Percentiles rank a stretch among this genome's conserved stretches.
These are phyloP conservation scores for Carpinus fangiana DNA, from an alignment of 306 rosid genomes.

Conservation along the genomic window DNA sequence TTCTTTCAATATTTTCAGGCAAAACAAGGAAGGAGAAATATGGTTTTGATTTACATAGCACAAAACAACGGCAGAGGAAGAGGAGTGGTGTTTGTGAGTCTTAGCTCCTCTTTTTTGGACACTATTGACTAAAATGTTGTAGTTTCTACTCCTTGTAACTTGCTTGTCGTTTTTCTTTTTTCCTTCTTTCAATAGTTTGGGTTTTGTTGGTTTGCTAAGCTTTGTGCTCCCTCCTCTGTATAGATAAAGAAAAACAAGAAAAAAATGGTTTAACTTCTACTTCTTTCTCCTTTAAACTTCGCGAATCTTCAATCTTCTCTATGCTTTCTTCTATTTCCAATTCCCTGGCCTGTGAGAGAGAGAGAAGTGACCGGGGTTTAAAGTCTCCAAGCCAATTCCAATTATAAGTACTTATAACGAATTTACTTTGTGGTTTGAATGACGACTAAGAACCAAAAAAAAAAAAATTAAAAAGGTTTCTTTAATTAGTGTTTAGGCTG, in stretches of 20 bases:
- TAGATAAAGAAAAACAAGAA: not conserved
- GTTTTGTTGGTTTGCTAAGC: constrained; percentile 10
- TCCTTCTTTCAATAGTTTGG: not conserved
- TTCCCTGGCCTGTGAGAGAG: too few relatives aligned
- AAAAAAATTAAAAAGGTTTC: too few relatives aligned
- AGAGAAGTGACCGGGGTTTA: too few relatives aligned
- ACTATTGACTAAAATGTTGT: constrained; percentile 15
- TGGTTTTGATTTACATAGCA: constrained; percentile 1
- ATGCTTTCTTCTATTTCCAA: not conserved
- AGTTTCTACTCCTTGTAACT: not conserved
- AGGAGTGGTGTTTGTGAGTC: constrained; percentile 20
- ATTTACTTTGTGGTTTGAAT: too few relatives aligned
- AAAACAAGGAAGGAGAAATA: not conserved
- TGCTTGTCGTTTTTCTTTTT: not conserved
- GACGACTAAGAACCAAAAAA: too few relatives aligned
- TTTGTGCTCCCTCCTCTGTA: constrained; percentile 41
- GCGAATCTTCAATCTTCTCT: not conserved
- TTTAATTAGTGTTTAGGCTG: too few relatives aligned
- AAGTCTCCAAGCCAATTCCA: too few relatives aligned
- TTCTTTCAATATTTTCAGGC: not conserved
- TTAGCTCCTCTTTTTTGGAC: constrained; percentile 13
- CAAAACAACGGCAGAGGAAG: constrained; percentile 28
- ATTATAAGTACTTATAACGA: too few relatives aligned
- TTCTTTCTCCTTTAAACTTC: not conserved
- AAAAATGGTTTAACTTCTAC: not conserved